Evolutionary conservation across 1,284 basidiomycete genomes (phyloP).

Genomic region (Leccinum insolens): DNA sequence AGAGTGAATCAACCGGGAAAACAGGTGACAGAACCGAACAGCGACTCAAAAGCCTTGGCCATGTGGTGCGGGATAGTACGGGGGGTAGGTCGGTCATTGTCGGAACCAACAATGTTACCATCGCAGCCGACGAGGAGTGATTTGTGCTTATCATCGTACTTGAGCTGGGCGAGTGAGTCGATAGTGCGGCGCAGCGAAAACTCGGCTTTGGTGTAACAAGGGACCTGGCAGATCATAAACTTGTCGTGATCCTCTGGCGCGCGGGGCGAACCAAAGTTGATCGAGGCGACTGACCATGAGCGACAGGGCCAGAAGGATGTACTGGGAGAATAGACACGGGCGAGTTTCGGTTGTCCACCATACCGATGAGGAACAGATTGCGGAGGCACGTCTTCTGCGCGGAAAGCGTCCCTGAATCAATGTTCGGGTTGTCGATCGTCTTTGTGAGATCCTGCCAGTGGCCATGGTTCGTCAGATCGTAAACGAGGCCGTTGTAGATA

Average conservation of each 20-base stretch:
- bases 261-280: neutral
- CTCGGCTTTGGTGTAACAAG: neutral
- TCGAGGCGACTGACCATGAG: neutral
- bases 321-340: neutral
- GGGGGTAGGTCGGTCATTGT: slow-evolving; percentile 85
- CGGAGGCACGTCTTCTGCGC: neutral
- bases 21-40: too few species aligned
- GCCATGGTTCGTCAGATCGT: too few species aligned
- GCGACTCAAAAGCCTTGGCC: too few species aligned
- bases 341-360: neutral
- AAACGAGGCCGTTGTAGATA: too few species aligned
- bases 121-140: slow-evolving; percentile 95
- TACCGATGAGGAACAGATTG: neutral
- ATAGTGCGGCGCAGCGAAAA: slow-evolving; percentile 71
- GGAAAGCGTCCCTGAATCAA: neutral
- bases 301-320: neutral
- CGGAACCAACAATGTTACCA: slow-evolving; percentile 97
- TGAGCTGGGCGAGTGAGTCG: slow-evolving; percentile 64
- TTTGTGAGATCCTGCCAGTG: too few species aligned
- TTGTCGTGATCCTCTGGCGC: slow-evolving; percentile 2
- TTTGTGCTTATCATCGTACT: slow-evolving; percentile 52
- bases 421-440: slow-evolving; percentile 62
- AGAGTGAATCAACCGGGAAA: too few species aligned
- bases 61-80: too few species aligned
- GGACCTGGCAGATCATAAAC: slow-evolving; percentile 1